phyloP scores from a whole-genome alignment of 164 flowering plant species.

The Cinnamomum micranthum region DNA sequence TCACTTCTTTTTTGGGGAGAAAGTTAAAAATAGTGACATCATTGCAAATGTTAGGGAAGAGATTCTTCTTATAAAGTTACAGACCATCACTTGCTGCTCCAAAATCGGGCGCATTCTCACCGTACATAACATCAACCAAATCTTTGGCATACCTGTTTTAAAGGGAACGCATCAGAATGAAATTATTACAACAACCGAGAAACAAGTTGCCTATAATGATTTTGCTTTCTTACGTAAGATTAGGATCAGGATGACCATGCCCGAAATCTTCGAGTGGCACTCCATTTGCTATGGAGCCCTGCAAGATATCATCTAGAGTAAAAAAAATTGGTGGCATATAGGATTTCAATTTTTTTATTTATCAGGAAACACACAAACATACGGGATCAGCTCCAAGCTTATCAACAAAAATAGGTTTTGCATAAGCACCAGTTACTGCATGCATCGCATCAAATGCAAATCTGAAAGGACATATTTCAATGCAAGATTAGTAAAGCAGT shows the following conservation, averaged over 20 bases:
- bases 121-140: slow-evolving; percentile 76
- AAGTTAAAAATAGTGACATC: too few species aligned
- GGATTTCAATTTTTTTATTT: background rate
- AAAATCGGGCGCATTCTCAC: slow-evolving; percentile 81
- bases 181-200: background rate
- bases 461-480: slow-evolving; percentile 41
- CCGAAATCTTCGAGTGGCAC: slow-evolving; percentile 97
- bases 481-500: background rate
- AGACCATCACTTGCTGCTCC: slow-evolving; percentile 99
- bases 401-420: slow-evolving; percentile 94
- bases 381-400: slow-evolving; percentile 76
- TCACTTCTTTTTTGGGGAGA: too few species aligned
- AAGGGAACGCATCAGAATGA: background rate
- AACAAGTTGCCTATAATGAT: background rate
- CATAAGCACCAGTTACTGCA: slow-evolving; percentile 99
- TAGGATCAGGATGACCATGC: slow-evolving; percentile 99
- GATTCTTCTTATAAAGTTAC: slow-evolving; percentile 3
- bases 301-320: slow-evolving; percentile 24
- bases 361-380: slow-evolving; percentile 22
- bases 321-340: background rate
- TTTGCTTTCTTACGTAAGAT: slow-evolving; percentile 74
- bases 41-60: too few species aligned
- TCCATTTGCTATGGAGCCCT: slow-evolving; percentile 90
- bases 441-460: slow-evolving; percentile 97
- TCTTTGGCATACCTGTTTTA: slow-evolving; percentile 87